These are phyloP conservation scores for Magnaporthiopsis poae DNA, from an alignment of 2,329 filamentous ascomycete species.

Conservation along the genomic window DNA sequence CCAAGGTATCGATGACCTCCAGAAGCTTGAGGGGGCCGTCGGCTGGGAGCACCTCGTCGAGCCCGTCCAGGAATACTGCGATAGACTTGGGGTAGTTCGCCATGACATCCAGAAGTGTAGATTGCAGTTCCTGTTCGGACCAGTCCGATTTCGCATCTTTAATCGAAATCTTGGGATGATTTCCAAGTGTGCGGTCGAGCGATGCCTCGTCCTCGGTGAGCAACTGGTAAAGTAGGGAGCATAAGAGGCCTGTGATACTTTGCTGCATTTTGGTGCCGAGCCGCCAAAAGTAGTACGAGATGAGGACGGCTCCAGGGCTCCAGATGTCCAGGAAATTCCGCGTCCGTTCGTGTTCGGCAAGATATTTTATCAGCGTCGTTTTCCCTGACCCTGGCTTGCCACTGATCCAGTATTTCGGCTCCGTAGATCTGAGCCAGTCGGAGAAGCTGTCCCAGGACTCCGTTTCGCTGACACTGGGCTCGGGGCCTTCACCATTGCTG, in stretches of 20 bases:
- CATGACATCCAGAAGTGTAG: too few species aligned
- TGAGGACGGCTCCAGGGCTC: constrained; percentile 10
- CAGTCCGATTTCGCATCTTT: constrained; percentile 10
- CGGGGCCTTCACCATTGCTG: neutral
- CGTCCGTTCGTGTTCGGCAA: constrained; percentile 12
- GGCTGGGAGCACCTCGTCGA: neutral
- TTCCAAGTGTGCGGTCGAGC: neutral
- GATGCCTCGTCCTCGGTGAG: neutral
- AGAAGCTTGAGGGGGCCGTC: neutral
- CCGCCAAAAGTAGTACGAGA: constrained; percentile 23
- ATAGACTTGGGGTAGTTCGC: neutral
- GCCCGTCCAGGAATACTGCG: constrained; percentile 12
- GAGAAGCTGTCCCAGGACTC: neutral
- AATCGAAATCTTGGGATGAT: neutral
- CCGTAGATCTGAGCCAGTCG: neutral
- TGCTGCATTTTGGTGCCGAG: constrained; percentile 19
- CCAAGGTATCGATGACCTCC: neutral
- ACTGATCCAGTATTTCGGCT: constrained; percentile 20
- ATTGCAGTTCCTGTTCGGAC: constrained; percentile 6
- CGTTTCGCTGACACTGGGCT: too few species aligned
- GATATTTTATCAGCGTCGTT: constrained; percentile 22
- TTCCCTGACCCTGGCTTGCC: constrained; percentile 26
- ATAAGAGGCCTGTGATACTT: constrained; percentile 17
- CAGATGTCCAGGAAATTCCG: constrained; percentile 14
- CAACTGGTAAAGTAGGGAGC: constrained; percentile 17